Evolutionary conservation across 1,284 basidiomycete species (phyloP), one percentile per base, ranked within the genome.

Genomic region (Rhodotorula mucilaginosa): DNA sequence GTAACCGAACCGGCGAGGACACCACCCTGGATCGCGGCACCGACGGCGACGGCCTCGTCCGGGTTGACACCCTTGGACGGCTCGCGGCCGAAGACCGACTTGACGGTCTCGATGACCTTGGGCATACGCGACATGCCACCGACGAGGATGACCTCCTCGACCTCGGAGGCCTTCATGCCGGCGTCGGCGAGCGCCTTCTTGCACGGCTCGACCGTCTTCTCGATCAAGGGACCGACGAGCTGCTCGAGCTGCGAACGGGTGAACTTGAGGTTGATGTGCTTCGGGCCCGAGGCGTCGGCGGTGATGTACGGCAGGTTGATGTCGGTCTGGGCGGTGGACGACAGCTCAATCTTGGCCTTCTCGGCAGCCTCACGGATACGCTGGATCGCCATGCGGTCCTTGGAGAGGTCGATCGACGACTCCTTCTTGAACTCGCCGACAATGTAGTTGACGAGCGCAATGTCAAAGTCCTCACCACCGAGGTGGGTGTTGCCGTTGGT

Each of bases 121-220:
- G 96, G 96, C 93, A 98, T 97, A 81, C 96, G 93, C 72, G 89
- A 90, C 94, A 97, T 97, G 81, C 96, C 97, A 83, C 96, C 96
- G 70, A 99, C 96, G 67, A 98, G 87, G 80, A 99, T 97, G 75
- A 99, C 93, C 78, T 98, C 96, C 83, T 97, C 88, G 79, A 98
- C 89, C 78, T 98, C 94, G 77, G 85, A 89, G 29, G 93, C 84
- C 86, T 97, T 97, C 80, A 97, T 87, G 78, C 92, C 91, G 62
- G 95, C 95, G 81, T 98, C 96, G 39, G 82, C 80, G 44, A 99
- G 86, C 44, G 95, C 96, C 87, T 97, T 97, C 86, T 93, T 93
- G 87, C 94, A 97, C 16, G 96, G 96, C n/a, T 96, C 93, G 73
- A 97, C 84, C 58, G 95, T 97, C 73, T 93, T 89, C 81, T 92